Percentiles rank a stretch among this genome's conserved stretches.
Evolutionary conservation across 805 yeast genomes (phyloP).

Genomic region (Phaffomyces antillensis): DNA sequence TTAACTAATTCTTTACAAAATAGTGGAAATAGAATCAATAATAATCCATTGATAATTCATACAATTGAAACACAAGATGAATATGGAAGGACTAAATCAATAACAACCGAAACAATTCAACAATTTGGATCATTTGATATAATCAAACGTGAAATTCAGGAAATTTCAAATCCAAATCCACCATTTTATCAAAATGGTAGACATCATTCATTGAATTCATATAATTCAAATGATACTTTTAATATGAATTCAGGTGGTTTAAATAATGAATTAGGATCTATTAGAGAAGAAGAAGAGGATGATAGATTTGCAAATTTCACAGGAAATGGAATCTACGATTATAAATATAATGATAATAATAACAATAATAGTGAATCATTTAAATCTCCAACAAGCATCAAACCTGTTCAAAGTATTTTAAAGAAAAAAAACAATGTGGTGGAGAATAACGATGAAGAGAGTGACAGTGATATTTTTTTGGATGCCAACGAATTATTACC

Average conservation of each 20-base stretch:
- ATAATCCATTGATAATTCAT: constrained; percentile 30
- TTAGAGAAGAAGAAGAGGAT: constrained; percentile 22
- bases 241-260: constrained; percentile 14
- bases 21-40: constrained; percentile 2
- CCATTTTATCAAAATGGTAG: background rate
- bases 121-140: constrained; percentile 42
- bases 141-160: constrained; percentile 39
- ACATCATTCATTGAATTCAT: constrained; percentile 6
- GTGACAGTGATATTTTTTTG: constrained; percentile 20
- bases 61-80: constrained; percentile 45
- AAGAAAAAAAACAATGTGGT: background rate
- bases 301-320: background rate
- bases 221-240: background rate
- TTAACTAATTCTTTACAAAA: constrained; percentile 4
- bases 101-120: constrained; percentile 46
- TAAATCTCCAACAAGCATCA: background rate
- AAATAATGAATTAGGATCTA: constrained; percentile 18
- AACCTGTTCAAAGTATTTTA: no score
- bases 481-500: constrained; percentile 19
- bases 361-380: background rate
- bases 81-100: constrained; percentile 46
- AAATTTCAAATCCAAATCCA: constrained; percentile 3
- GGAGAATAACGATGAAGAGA: constrained; percentile 5
- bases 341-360: no score
- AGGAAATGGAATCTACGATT: background rate